Evolutionary conservation across 2,329 filamentous ascomycete species (phyloP), one percentile per base, ranked within the genome.

Genomic region (Myriangium duriaei): DNA sequence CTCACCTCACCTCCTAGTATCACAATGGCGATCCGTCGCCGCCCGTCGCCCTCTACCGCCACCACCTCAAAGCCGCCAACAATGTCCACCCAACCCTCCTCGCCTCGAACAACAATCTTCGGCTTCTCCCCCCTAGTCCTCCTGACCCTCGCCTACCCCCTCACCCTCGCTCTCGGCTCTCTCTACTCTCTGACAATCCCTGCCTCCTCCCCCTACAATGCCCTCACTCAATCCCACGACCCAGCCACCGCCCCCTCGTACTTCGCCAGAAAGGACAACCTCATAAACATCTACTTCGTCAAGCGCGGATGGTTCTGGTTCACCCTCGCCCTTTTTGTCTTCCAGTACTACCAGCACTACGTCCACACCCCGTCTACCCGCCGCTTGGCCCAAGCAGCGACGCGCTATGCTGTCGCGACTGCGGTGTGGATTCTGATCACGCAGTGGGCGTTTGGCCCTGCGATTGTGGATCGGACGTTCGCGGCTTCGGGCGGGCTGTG

Each of bases 281-380:
- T 95, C 37, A 81, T 96, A 71, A 98, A 98, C 56, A 60, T 81
- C 32, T 72, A 86, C 51, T 98, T 96, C 54, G 91, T 98, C 52
- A 98, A 98, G 68, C 69, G 82, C 38, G 88, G 88, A 44, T 98
- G 91, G 91, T 72, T 79, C 34, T 98, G 91, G 91, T 77, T 84
- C 18, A 86, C 82, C 0, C 55, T 74, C 7, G 79, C 83, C 1
- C 87, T 94, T 51, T 60, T 72, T 21, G 58, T 73, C 11, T n/a
- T n/a, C n/a, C n/a, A n/a, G n/a, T n/a, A n/a, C n/a, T n/a, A n/a
- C n/a, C 30, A 77, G 76, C 15, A 81, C 93, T 53, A 75, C 80
- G 2, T 63, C 64, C 47, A 64, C 53, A 45, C 70, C 56, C 24
- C 49, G 54, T 18, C 54, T 50, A 42, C 57, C 24, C 44, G 51